phyloP scores from a whole-genome alignment of 2,329 filamentous ascomycete genomes.

The Trichophaea hybrida region DNA sequence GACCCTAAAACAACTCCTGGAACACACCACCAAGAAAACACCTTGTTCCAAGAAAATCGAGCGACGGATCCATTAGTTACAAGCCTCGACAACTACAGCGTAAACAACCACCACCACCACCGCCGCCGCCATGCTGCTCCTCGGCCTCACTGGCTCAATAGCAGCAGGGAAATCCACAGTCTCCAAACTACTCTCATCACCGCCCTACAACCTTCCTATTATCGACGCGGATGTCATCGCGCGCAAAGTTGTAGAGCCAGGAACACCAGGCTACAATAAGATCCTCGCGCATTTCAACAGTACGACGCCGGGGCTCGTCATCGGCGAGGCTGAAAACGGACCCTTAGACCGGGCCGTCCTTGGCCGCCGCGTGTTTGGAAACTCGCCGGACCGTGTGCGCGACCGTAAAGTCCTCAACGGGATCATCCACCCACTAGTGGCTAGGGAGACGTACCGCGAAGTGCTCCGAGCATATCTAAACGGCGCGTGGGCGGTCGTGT shows the following conservation, averaged over 20 bases:
- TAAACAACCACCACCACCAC: neutral
- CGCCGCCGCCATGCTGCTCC: conserved; percentile 57
- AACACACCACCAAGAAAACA: too few relatives aligned
- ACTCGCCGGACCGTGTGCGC: conserved; percentile 50
- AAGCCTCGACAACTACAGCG: neutral
- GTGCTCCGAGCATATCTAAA: conserved; percentile 58
- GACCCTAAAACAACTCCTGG: too few relatives aligned
- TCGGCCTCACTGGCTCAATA: conserved; percentile 92
- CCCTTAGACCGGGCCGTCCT: conserved; percentile 69
- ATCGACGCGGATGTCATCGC: conserved; percentile 90
- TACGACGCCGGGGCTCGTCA: conserved; percentile 69
- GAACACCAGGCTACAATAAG: conserved; percentile 64
- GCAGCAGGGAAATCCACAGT: conserved; percentile 97
- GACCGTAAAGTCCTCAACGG: conserved; percentile 68
- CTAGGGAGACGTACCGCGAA: conserved; percentile 57
- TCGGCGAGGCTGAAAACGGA: conserved; percentile 35
- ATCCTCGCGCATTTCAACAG: conserved; percentile 71
- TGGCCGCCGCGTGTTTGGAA: conserved; percentile 73
- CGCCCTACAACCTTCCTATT: conserved; percentile 75
- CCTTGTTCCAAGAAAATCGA: too few relatives aligned
- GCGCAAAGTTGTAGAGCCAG: conserved; percentile 85
- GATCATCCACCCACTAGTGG: conserved; percentile 86
- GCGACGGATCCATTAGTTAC: too few relatives aligned
- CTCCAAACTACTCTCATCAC: conserved; percentile 60
- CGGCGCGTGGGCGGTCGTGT: conserved; percentile 75